phyloP scores from a whole-genome alignment of 129 eudicot genomes.

The Escallonia rubra region DNA sequence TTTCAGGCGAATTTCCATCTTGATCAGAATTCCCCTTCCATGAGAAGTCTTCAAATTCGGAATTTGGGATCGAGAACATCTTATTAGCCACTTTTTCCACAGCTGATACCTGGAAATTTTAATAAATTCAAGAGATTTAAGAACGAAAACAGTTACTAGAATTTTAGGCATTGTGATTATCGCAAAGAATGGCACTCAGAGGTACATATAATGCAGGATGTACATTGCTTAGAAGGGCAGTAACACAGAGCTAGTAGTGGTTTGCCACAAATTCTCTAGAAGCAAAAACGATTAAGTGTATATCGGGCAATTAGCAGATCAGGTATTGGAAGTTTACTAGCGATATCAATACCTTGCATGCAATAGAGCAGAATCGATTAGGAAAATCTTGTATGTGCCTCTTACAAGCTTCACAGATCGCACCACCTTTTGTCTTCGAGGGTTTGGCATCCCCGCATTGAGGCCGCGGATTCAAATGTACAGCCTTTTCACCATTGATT shows the following conservation, averaged over 20 bases:
- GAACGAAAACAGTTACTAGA: too few relatives aligned
- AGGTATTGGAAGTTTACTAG: too few relatives aligned
- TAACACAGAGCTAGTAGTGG: too few relatives aligned
- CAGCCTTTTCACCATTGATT: conserved; percentile 69
- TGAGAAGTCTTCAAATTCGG: conserved; percentile 7
- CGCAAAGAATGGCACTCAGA: too few relatives aligned
- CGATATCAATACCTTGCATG: conserved; percentile 51
- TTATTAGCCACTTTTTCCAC: conserved; percentile 14
- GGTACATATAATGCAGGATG: too few relatives aligned
- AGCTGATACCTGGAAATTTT: conserved; percentile 25
- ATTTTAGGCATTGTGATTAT: too few relatives aligned
- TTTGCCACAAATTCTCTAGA: too few relatives aligned
- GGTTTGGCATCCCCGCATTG: conserved; percentile 37
- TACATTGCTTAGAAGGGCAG: too few relatives aligned
- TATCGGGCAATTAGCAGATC: too few relatives aligned
- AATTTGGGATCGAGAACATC: conserved; percentile 14
- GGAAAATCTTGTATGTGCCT: conserved; percentile 74
- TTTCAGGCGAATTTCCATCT: conserved; percentile 11
- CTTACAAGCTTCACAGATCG: conserved; percentile 62
- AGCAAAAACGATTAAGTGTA: too few relatives aligned
- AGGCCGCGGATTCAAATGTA: conserved; percentile 76
- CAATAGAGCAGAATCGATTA: conserved; percentile 68
- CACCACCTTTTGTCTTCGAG: conserved; percentile 41
- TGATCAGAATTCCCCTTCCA: conserved; percentile 19
- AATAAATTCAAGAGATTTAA: background rate